These are phyloP conservation scores for Pyrenophora tritici-repentis DNA, from an alignment of 2,329 filamentous ascomycete species.

Conservation along the genomic window DNA sequence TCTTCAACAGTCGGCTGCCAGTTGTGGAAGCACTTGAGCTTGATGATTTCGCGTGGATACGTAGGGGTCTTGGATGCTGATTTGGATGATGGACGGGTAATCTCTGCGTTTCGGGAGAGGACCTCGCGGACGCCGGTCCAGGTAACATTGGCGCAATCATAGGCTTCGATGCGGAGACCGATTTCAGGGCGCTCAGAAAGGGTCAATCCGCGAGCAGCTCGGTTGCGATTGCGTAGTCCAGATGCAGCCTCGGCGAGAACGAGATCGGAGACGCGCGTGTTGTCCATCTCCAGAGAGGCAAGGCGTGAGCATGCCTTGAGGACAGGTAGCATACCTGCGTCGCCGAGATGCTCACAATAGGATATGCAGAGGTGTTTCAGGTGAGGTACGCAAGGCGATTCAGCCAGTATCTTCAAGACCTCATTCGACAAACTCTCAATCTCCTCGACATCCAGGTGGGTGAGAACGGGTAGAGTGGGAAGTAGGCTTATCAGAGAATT, in stretches of 20 bases:
- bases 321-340: constrained; percentile 80
- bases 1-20: constrained; percentile 96
- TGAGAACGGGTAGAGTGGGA: constrained; percentile 74
- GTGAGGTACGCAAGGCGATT: constrained; percentile 71
- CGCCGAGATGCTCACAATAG: constrained; percentile 85
- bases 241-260: constrained; percentile 81
- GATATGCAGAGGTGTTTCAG: constrained; percentile 85
- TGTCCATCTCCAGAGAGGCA: constrained; percentile 82
- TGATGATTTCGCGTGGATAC: constrained; percentile 79
- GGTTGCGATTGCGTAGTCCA: constrained; percentile 72
- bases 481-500: constrained; percentile 73
- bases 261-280: constrained; percentile 87
- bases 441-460: constrained; percentile 89
- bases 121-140: constrained; percentile 92
- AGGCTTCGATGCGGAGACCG: constrained; percentile 78
- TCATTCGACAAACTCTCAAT: constrained; percentile 76
- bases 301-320: constrained; percentile 75
- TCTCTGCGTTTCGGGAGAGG: constrained; percentile 80
- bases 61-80: constrained; percentile 48
- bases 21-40: constrained; percentile 90
- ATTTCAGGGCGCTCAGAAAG: constrained; percentile 48
- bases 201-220: constrained; percentile 44
- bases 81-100: constrained; percentile 56
- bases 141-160: constrained; percentile 89
- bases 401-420: constrained; percentile 74